Percentiles rank a stretch among this genome's conserved stretches.
phyloP scores from a whole-genome alignment of 2,329 filamentous ascomycete genomes.

The Clarireedia paspali region DNA sequence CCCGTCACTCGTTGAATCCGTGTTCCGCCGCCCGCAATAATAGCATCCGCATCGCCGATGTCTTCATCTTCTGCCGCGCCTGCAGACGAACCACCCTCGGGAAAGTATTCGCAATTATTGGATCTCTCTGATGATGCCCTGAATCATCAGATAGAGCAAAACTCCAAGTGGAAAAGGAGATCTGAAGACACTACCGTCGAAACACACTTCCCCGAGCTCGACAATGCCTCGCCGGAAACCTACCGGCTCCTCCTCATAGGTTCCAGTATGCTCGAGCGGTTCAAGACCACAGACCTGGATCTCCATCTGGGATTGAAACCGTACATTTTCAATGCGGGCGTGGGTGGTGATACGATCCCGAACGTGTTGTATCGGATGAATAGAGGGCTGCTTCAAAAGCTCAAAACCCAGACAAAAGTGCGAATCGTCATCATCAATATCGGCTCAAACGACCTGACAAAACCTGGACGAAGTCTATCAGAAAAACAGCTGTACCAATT shows the following conservation, averaged over 20 bases:
- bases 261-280: constrained; percentile 12
- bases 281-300: constrained; percentile 7
- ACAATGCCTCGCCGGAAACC: background rate
- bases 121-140: background rate
- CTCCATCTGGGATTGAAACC: background rate
- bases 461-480: constrained; percentile 3
- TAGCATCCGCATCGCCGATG: too few relatives aligned
- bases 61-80: too few relatives aligned
- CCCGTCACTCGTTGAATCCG: too few relatives aligned
- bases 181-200: constrained; percentile 3
- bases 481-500: background rate
- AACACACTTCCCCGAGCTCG: constrained; percentile 1
- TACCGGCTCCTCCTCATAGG: constrained; percentile 7
- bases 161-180: constrained; percentile 1
- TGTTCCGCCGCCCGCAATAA: too few relatives aligned
- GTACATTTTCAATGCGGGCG: constrained; percentile 12
- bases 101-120: background rate
- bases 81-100: too few relatives aligned
- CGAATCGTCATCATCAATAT: constrained; percentile 8
- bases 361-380: constrained; percentile 11
- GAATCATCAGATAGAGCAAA: background rate
- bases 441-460: constrained; percentile 12
- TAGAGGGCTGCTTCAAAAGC: background rate
- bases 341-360: constrained; percentile 12
- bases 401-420: background rate